A percentile compares a stretch with the other conserved stretches of the same genome.
Conservation (phyloP, 2,329 filamentous ascomycete genomes). For the Lachnellula subtilissima region DNA sequence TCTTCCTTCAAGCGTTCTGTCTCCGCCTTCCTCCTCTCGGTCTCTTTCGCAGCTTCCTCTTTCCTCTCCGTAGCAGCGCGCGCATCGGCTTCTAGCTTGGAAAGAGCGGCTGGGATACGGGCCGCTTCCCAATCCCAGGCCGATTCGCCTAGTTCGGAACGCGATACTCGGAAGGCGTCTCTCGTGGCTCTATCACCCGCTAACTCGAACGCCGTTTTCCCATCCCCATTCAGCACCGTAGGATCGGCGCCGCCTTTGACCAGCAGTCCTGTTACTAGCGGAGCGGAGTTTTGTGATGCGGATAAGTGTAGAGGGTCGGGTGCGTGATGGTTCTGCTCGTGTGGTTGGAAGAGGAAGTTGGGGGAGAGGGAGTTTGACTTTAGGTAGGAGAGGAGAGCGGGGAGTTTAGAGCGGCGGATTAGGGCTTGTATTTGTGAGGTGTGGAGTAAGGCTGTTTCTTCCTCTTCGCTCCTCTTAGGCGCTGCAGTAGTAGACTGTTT, state of each 20-base stretch:
- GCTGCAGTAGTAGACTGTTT: conserved; percentile 44
- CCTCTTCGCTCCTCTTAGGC: conserved; percentile 69
- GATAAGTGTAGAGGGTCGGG: conserved; percentile 79
- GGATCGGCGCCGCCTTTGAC: conserved; percentile 73
- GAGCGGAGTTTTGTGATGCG: conserved; percentile 71
- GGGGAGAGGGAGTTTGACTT: conserved; percentile 66
- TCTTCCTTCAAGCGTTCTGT: conserved; percentile 67
- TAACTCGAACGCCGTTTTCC: conserved; percentile 82
- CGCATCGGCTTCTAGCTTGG: conserved; percentile 64
- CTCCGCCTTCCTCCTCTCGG: conserved; percentile 66
- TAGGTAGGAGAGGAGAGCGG: conserved; percentile 79
- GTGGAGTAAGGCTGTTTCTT: conserved; percentile 76
- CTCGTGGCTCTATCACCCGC: conserved; percentile 79
- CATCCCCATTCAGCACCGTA: conserved; percentile 62
- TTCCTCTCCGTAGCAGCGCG: conserved; percentile 66
- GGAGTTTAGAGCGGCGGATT: conserved; percentile 83
- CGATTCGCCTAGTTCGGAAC: conserved; percentile 71
- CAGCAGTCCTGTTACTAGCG: conserved; percentile 73
- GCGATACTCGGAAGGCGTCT: conserved; percentile 86
- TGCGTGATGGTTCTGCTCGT: conserved; percentile 70
- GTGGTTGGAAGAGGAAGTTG: conserved; percentile 71
- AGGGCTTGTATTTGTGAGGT: conserved; percentile 85
- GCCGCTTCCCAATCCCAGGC: conserved; percentile 76
- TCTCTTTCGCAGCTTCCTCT: conserved; percentile 63
- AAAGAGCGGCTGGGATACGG: conserved; percentile 66